phyloP scores from a whole-genome alignment of 352 stramenopile genomes.

The Pelagophyceae sp. region DNA sequence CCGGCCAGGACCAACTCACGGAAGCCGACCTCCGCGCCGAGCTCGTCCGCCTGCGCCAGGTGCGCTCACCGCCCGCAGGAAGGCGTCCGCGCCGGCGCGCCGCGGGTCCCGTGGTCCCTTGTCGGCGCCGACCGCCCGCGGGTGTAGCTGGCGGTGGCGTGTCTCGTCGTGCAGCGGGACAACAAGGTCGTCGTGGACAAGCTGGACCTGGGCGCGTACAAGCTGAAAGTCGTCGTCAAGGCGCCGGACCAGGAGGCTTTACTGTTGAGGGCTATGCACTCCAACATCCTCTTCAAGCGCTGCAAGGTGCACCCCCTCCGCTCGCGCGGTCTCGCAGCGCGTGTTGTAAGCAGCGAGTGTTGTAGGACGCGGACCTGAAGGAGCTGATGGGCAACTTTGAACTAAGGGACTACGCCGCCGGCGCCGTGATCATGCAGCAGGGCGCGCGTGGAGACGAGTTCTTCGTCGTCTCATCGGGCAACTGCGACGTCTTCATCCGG shows the following conservation, averaged over 20 bases:
- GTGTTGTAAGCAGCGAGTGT: too few relatives aligned
- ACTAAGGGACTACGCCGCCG: background rate
- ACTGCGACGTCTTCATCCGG: conserved; percentile 43
- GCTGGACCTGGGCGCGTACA: background rate
- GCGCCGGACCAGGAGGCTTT: background rate
- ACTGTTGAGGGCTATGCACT: background rate
- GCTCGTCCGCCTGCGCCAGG: background rate
- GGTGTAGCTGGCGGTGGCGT: background rate
- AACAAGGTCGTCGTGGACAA: conserved; percentile 1
- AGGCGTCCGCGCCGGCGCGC: background rate
- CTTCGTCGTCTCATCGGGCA: conserved; percentile 57
- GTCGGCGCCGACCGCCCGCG: background rate
- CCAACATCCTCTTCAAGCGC: conserved; percentile 12
- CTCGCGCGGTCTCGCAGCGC: background rate
- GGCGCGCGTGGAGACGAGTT: conserved; percentile 49
- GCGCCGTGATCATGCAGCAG: conserved; percentile 41
- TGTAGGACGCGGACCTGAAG: background rate
- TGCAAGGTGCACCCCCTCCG: background rate
- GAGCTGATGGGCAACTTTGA: background rate
- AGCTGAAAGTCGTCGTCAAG: background rate
- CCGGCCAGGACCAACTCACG: background rate
- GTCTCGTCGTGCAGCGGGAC: background rate
- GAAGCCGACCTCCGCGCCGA: background rate
- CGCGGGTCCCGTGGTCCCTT: background rate
- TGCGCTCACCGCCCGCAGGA: background rate